A percentile compares a stretch with the other conserved stretches of the same genome.
phyloP scores from a whole-genome alignment of 495 filamentous ascomycete genomes.

The Aspergillus bertholletiae region DNA sequence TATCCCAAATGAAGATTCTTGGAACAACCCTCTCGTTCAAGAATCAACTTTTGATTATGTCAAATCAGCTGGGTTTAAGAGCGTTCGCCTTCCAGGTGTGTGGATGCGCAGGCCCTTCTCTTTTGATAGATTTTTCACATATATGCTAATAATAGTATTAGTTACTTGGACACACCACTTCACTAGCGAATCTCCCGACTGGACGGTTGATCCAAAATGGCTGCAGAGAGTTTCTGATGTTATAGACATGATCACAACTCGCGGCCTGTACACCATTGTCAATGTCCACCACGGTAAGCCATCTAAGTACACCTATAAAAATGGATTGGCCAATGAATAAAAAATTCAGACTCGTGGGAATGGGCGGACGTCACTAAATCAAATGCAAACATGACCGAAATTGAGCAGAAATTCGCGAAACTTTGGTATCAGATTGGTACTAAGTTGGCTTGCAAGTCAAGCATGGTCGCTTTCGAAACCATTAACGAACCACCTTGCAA shows the following conservation, averaged over 20 bases:
- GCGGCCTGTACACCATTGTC: slow-evolving; percentile 50
- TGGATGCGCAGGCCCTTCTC: not conserved
- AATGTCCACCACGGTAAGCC: slow-evolving; percentile 54
- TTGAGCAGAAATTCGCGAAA: slow-evolving; percentile 54
- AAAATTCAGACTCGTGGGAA: slow-evolving; percentile 45
- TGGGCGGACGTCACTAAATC: slow-evolving; percentile 54
- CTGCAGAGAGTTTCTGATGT: slow-evolving; percentile 59
- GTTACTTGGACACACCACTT: slow-evolving; percentile 61
- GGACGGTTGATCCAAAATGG: slow-evolving; percentile 52
- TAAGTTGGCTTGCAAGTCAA: slow-evolving; percentile 52
- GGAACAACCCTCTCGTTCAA: slow-evolving; percentile 52
- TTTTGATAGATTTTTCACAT: not conserved
- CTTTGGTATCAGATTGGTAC: slow-evolving; percentile 60
- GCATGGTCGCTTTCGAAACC: slow-evolving; percentile 54
- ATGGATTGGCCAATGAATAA: not conserved
- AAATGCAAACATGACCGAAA: slow-evolving; percentile 45
- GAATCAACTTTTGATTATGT: slow-evolving; percentile 48
- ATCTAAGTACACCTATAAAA: not conserved
- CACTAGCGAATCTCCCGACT: slow-evolving; percentile 44
- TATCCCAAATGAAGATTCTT: slow-evolving; percentile 53
- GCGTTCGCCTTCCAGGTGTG: slow-evolving; percentile 54
- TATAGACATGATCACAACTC: slow-evolving; percentile 51
- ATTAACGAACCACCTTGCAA: slow-evolving; percentile 58
- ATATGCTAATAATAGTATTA: slow-evolving; percentile 13
- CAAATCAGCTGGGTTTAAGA: slow-evolving; percentile 54